Percentiles rank a stretch among this genome's conserved stretches.
phyloP scores from a whole-genome alignment of 331 rosid species.

The Cydonia oblonga region DNA sequence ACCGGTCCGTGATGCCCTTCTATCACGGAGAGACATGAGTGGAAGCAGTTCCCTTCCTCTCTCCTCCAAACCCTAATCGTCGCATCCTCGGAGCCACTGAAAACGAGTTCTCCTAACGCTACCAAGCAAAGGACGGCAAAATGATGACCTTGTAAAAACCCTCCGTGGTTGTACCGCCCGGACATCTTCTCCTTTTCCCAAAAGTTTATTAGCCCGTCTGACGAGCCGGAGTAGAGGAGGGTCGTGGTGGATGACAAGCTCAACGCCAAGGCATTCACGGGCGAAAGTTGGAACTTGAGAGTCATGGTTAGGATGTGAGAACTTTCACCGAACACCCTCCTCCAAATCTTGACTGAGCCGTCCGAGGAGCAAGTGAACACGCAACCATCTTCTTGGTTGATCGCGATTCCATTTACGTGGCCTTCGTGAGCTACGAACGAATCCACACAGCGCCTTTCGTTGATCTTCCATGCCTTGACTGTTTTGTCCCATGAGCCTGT shows the following conservation, averaged over 20 bases:
- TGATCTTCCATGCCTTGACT: constrained; percentile 34
- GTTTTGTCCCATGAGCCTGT: constrained; percentile 40
- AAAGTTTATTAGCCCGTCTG: constrained; percentile 35
- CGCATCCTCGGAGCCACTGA: constrained; percentile 38
- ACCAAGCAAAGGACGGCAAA: constrained; percentile 31
- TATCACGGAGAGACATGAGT: constrained; percentile 28
- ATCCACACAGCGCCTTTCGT: constrained; percentile 25
- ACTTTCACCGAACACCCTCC: constrained; percentile 39
- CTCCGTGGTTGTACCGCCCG: constrained; percentile 34
- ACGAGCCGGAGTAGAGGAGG: constrained; percentile 28
- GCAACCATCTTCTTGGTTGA: constrained; percentile 37
- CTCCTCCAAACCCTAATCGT: constrained; percentile 38
- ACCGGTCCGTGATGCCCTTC: constrained; percentile 43
- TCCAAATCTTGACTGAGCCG: constrained; percentile 41
- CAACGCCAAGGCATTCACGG: constrained; percentile 31
- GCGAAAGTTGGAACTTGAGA: constrained; percentile 36
- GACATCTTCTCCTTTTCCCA: constrained; percentile 34
- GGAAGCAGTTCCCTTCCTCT: constrained; percentile 36
- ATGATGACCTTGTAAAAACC: constrained; percentile 42
- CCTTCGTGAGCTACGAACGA: constrained; percentile 37
- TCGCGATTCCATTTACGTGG: constrained; percentile 24
- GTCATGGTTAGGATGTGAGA: constrained; percentile 35
- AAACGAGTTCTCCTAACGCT: constrained; percentile 22
- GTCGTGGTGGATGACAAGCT: constrained; percentile 19
- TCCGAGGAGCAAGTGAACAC: constrained; percentile 44